phyloP scores from a whole-genome alignment of 1,284 basidiomycete species.

The Flammula alnicola region DNA sequence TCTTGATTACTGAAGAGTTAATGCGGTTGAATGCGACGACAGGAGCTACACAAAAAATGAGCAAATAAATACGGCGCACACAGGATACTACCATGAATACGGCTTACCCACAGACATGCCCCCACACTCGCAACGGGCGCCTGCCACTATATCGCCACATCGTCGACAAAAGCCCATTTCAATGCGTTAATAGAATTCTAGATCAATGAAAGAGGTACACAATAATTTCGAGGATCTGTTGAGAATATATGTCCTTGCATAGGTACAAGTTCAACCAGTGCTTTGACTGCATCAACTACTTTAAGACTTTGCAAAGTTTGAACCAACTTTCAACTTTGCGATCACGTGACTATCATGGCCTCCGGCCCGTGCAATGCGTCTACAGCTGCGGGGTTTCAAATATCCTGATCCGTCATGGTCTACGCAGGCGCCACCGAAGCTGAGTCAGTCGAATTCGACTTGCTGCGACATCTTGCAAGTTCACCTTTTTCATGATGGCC shows the following conservation, averaged over 20 bases:
- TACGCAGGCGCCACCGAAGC: too few species aligned
- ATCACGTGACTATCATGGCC: constrained; percentile 25
- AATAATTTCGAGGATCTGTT: not conserved
- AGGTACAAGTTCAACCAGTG: constrained; percentile 1
- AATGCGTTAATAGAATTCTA: not conserved
- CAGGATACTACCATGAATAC: constrained; percentile 2
- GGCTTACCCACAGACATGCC: constrained; percentile 73
- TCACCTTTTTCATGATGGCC: too few species aligned
- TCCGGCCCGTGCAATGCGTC: too few species aligned
- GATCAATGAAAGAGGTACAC: not conserved
- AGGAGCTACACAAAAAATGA: constrained; percentile 51
- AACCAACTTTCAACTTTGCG: constrained; percentile 23
- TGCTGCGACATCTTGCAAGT: too few species aligned
- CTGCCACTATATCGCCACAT: constrained; percentile 78
- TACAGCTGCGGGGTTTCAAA: too few species aligned
- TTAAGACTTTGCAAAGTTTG: not conserved
- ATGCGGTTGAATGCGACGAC: constrained; percentile 65
- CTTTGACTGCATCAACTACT: constrained; percentile 1
- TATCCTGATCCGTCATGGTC: too few species aligned
- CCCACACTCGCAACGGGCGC: constrained; percentile 75
- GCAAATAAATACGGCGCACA: not conserved
- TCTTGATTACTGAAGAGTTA: constrained; percentile 53
- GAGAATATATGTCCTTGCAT: not conserved
- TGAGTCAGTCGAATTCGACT: too few species aligned
- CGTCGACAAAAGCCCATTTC: constrained; percentile 79